Evolutionary conservation across 2,329 filamentous ascomycete genomes (phyloP).

Genomic region (Phyllosticta ampelicida): DNA sequence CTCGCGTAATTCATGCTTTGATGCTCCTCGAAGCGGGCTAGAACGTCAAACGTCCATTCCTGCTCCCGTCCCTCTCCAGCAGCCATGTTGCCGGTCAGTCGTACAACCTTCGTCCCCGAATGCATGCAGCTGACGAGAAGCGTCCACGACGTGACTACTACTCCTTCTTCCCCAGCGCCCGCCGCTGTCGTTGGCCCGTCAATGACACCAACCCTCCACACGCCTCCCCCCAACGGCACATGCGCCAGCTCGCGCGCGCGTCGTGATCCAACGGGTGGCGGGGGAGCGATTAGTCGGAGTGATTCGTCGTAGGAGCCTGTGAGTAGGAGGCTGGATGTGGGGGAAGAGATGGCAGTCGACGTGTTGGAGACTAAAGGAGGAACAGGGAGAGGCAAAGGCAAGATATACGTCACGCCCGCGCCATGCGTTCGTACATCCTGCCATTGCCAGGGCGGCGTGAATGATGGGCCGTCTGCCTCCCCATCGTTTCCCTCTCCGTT

Average conservation of each 20-base stretch:
- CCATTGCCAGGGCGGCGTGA: conserved; percentile 18
- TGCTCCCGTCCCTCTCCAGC: too few relatives aligned
- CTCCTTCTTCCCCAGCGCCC: neutral
- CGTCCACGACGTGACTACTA: conserved; percentile 24
- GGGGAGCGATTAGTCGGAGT: conserved; percentile 53
- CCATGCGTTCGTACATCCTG: conserved; percentile 51
- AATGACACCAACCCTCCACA: conserved; percentile 72
- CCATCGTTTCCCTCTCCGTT: neutral
- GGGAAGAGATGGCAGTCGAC: conserved; percentile 16
- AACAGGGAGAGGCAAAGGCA: conserved; percentile 45
- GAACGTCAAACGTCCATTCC: too few relatives aligned
- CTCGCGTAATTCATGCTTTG: too few relatives aligned
- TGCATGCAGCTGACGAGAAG: conserved; percentile 93
- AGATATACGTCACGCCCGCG: conserved; percentile 81
- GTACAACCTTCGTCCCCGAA: conserved; percentile 61
- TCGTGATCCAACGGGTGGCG: conserved; percentile 13
- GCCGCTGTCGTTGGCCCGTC: conserved; percentile 10
- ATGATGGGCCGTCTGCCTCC: neutral
- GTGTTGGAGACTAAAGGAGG: neutral
- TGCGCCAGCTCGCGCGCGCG: conserved; percentile 49
- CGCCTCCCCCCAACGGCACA: conserved; percentile 61
- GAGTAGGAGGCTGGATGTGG: conserved; percentile 39
- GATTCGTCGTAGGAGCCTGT: conserved; percentile 90
- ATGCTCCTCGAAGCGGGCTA: too few relatives aligned
- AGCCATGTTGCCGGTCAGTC: conserved; percentile 32